These are phyloP conservation scores for Leccinum barrowsii DNA, from an alignment of 768 basidiomycete species.

Conservation along the genomic window DNA sequence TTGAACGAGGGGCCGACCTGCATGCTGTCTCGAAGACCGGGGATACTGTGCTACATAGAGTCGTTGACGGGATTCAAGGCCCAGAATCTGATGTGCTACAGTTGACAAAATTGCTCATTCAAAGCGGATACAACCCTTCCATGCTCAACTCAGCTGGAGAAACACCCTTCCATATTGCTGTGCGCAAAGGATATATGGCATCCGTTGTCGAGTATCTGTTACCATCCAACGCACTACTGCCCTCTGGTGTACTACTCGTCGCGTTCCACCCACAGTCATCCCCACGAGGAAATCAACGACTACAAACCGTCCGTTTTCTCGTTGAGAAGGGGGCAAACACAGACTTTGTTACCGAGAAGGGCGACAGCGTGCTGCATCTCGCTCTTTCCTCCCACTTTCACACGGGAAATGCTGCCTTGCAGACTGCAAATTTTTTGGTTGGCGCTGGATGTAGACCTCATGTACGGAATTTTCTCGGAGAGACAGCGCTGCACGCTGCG, in stretches of 20 bases:
- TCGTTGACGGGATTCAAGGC: background rate
- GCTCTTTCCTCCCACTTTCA: background rate
- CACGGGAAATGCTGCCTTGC: background rate
- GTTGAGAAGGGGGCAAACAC: background rate
- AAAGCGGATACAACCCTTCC: background rate
- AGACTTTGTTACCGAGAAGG: background rate
- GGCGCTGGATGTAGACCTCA: background rate
- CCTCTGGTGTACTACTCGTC: background rate
- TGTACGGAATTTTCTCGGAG: background rate
- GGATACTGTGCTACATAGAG: background rate
- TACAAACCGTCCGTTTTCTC: background rate
- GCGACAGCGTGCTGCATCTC: background rate
- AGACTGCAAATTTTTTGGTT: background rate
- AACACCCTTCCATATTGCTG: background rate
- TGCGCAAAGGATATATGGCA: background rate
- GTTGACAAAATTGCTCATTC: background rate
- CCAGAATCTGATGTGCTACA: background rate
- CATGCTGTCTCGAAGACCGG: background rate
- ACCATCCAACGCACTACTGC: background rate
- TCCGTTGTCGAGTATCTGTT: background rate
- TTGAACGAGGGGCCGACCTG: background rate
- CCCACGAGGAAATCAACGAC: background rate
- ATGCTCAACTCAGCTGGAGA: background rate
- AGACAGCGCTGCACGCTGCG: slow-evolving; percentile 1
- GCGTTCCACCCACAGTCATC: background rate